These are phyloP conservation scores for Stylonectria norvegica DNA, from an alignment of 2,329 filamentous ascomycete genomes.

Conservation along the genomic window DNA sequence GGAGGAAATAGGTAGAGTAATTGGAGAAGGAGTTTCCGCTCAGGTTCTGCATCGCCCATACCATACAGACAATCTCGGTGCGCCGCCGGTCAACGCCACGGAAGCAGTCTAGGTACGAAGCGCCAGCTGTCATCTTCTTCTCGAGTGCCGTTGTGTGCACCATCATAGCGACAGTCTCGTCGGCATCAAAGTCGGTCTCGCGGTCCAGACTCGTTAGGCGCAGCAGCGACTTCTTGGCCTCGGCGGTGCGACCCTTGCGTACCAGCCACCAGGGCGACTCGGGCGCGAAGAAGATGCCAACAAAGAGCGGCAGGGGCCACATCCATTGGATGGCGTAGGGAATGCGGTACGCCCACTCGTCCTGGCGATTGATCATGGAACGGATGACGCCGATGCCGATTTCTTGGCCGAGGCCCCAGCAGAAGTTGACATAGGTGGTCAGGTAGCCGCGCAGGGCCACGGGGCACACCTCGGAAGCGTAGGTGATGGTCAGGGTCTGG, in stretches of 20 bases:
- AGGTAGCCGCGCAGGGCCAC: constrained; percentile 67
- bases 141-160: constrained; percentile 82
- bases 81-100: constrained; percentile 72
- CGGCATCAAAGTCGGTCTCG: constrained; percentile 71
- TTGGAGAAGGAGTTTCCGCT: constrained; percentile 63
- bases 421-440: constrained; percentile 74
- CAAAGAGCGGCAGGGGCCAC: constrained; percentile 65
- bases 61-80: constrained; percentile 67
- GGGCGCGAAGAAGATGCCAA: constrained; percentile 65
- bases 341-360: constrained; percentile 68
- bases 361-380: constrained; percentile 60
- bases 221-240: constrained; percentile 63
- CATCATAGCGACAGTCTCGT: constrained; percentile 91
- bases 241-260: constrained; percentile 58
- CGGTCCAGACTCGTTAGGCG: constrained; percentile 60
- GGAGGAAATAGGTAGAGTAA: constrained; percentile 62
- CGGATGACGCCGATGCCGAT: constrained; percentile 72
- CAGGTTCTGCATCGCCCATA: constrained; percentile 62
- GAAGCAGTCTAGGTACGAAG: constrained; percentile 81
- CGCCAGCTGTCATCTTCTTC: constrained; percentile 68
- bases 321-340: constrained; percentile 76
- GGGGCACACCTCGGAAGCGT: constrained; percentile 70
- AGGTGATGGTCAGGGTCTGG: constrained; percentile 58
- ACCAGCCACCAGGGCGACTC: constrained; percentile 77
- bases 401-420: constrained; percentile 73